Evolutionary conservation across 2,329 filamentous ascomycete species (phyloP).

Genomic region (Aspergillus eucalypticola): DNA sequence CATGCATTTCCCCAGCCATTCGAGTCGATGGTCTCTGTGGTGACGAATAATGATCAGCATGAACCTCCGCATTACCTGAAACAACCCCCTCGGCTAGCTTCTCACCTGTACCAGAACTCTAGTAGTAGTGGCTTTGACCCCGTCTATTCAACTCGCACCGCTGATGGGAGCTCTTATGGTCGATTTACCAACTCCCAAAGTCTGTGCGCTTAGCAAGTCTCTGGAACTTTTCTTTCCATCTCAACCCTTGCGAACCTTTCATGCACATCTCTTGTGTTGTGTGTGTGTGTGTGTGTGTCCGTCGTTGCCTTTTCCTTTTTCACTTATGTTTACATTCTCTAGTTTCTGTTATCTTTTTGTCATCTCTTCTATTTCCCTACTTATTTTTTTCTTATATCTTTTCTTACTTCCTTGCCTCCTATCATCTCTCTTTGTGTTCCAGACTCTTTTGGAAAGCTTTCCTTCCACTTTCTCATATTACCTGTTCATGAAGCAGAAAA

Average conservation of each 20-base stretch:
- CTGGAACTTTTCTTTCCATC: slow-evolving; percentile 20
- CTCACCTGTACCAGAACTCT: slow-evolving; percentile 27
- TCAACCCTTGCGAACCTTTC: not conserved
- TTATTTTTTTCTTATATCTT: slow-evolving; percentile 9
- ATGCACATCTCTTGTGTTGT: not conserved
- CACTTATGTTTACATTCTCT: not conserved
- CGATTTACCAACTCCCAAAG: slow-evolving; percentile 39
- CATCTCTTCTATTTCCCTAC: slow-evolving; percentile 4
- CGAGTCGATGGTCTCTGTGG: slow-evolving; percentile 33
- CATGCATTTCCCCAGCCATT: slow-evolving; percentile 31
- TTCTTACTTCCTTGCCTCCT: not conserved
- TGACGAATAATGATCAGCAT: slow-evolving; percentile 31
- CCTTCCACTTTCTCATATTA: not conserved
- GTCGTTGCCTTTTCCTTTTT: slow-evolving; percentile 1
- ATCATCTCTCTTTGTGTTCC: not conserved
- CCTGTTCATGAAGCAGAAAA: not conserved
- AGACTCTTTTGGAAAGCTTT: too few species aligned
- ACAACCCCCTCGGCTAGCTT: slow-evolving; percentile 23
- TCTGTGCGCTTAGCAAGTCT: slow-evolving; percentile 34
- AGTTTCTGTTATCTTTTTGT: slow-evolving; percentile 1
- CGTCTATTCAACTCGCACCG: slow-evolving; percentile 29
- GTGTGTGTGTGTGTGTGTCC: not conserved
- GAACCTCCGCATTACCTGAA: slow-evolving; percentile 30
- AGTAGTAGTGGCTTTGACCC: slow-evolving; percentile 34
- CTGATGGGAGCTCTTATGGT: slow-evolving; percentile 28